Conservation (phyloP, 495 filamentous ascomycete genomes). For the Trichoderma gamsii region DNA sequence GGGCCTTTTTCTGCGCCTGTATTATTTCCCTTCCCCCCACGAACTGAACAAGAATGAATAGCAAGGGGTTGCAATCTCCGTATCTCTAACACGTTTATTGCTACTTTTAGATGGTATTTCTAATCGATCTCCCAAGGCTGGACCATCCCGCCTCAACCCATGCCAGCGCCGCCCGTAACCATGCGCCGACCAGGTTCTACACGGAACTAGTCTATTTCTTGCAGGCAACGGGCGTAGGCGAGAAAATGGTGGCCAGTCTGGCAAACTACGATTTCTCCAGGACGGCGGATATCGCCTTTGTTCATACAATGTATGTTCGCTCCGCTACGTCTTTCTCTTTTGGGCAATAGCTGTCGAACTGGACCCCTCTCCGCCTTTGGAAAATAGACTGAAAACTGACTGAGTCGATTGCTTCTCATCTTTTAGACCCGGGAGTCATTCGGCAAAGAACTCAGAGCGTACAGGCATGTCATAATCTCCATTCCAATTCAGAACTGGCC, state of each 20-base stretch:
- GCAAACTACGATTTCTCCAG: constrained; percentile 68
- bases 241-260: constrained; percentile 52
- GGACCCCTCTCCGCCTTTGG: not conserved
- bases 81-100: constrained; percentile 13
- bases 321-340: too few species aligned
- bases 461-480: not conserved
- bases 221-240: constrained; percentile 57
- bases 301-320: constrained; percentile 63
- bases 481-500: too few species aligned
- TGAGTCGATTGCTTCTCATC: not conserved
- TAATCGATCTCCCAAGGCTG: constrained; percentile 74
- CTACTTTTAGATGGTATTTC: constrained; percentile 55
- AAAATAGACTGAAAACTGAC: not conserved
- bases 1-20: too few species aligned
- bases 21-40: too few species aligned
- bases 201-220: constrained; percentile 68
- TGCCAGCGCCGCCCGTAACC: constrained; percentile 15
- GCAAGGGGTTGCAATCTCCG: not conserved
- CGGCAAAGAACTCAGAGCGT: not conserved
- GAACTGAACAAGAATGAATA: not conserved
- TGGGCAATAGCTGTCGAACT: not conserved
- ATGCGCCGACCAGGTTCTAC: constrained; percentile 55
- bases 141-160: constrained; percentile 20
- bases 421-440: constrained; percentile 7
- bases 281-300: constrained; percentile 64